Evolutionary conservation across 2,329 filamentous ascomycete genomes (phyloP).

Genomic region (Malbranchea cinnamomea): DNA sequence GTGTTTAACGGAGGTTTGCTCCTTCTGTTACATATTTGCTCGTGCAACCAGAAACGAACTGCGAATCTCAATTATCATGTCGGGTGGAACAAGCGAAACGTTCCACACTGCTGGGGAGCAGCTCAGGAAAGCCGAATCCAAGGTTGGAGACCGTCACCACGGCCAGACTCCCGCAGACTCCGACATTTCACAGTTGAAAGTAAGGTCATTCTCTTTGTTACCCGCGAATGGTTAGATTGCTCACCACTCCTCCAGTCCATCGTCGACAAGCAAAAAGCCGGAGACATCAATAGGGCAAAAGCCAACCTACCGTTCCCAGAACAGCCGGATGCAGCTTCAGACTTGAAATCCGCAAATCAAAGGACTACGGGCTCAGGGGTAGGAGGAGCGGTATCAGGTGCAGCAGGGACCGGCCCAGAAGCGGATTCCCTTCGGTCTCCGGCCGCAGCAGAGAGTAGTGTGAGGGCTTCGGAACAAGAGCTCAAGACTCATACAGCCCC

Average conservation of each 20-base stretch:
- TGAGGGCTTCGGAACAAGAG: slow-evolving; percentile 32
- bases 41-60: too few relatives aligned
- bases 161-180: slow-evolving; percentile 31
- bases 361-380: slow-evolving; percentile 56
- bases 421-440: slow-evolving; percentile 43
- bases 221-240: too few relatives aligned
- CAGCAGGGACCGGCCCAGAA: slow-evolving; percentile 29
- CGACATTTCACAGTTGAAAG: slow-evolving; percentile 33
- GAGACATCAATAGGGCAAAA: slow-evolving; percentile 52
- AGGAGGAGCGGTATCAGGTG: slow-evolving; percentile 40
- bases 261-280: slow-evolving; percentile 37
- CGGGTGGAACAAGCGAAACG: slow-evolving; percentile 22
- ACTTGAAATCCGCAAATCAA: slow-evolving; percentile 61
- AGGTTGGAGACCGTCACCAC: slow-evolving; percentile 23
- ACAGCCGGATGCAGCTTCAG: slow-evolving; percentile 57
- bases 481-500: slow-evolving; percentile 40
- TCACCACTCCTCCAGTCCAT: too few relatives aligned
- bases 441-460: slow-evolving; percentile 42
- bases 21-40: too few relatives aligned
- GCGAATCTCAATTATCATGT: too few relatives aligned
- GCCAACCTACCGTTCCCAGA: slow-evolving; percentile 67
- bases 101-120: slow-evolving; percentile 36
- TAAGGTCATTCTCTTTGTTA: slow-evolving; percentile 12
- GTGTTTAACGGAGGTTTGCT: too few relatives aligned
- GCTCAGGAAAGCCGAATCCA: slow-evolving; percentile 33